A percentile compares a stretch with the other conserved stretches of the same genome.
Conservation (phyloP, 2,329 filamentous ascomycete genomes). For the Sordariomycetes sp. region DNA sequence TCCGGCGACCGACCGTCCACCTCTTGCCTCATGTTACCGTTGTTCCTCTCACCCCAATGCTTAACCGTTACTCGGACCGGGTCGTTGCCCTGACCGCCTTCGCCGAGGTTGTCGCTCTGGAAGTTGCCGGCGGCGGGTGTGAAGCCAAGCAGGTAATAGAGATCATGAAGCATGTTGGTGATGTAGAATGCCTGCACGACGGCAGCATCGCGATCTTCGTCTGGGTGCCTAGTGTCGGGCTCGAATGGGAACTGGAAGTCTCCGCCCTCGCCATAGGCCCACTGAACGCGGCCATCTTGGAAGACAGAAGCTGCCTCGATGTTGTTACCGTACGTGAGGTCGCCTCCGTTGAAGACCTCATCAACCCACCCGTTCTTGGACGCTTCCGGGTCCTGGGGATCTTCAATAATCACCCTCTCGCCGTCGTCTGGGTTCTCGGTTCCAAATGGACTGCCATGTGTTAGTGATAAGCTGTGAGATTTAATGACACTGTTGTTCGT, state of each 20-base stretch:
- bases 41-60: constrained; percentile 34
- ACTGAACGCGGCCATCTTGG: background rate
- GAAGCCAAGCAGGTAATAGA: constrained; percentile 44
- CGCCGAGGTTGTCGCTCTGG: constrained; percentile 38
- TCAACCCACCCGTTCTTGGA: background rate
- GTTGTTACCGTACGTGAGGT: constrained; percentile 1
- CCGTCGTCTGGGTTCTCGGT: background rate
- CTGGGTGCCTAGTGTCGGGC: constrained; percentile 17
- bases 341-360: background rate
- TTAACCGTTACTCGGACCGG: constrained; percentile 41
- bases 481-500: constrained; percentile 29
- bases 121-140: constrained; percentile 45
- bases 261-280: constrained; percentile 23
- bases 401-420: constrained; percentile 34
- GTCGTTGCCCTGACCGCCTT: constrained; percentile 36
- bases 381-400: constrained; percentile 7
- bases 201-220: constrained; percentile 36
- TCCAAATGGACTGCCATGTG: background rate
- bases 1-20: background rate
- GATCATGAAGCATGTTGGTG: constrained; percentile 43
- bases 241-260: constrained; percentile 31
- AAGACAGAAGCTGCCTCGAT: background rate
- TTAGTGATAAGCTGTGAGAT: background rate
- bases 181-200: constrained; percentile 48
- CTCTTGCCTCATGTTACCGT: constrained; percentile 31